A percentile compares a stretch with the other conserved stretches of the same genome.
phyloP scores from a whole-genome alignment of 805 yeast species.

The Saturnispora gosingensis region DNA sequence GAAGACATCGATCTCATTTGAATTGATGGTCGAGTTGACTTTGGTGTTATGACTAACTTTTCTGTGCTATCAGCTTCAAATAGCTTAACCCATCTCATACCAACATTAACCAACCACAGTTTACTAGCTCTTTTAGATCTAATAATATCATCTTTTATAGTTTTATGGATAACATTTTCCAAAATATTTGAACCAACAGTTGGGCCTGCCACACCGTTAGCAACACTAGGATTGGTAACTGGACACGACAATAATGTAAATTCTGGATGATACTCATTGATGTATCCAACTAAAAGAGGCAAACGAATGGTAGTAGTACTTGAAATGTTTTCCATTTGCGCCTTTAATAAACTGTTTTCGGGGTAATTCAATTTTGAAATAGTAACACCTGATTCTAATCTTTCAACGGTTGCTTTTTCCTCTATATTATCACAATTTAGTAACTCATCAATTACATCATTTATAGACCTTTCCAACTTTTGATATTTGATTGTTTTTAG shows the following conservation, averaged over 20 bases:
- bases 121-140: conserved; percentile 2
- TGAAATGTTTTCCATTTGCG: conserved; percentile 3
- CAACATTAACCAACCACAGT: conserved; percentile 20
- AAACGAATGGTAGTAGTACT: conserved; percentile 10
- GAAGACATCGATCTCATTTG: conserved; percentile 6
- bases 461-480: conserved; percentile 5
- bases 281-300: conserved; percentile 29
- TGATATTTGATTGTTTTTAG: conserved; percentile 6
- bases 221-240: conserved; percentile 8
- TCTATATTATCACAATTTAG: not conserved
- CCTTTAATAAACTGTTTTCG: not conserved
- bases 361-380: conserved; percentile 3
- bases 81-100: conserved; percentile 21
- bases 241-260: conserved; percentile 45
- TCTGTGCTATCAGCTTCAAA: conserved; percentile 13
- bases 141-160: conserved; percentile 40
- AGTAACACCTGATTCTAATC: not conserved
- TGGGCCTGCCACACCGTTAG: not conserved
- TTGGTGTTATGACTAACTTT: not conserved
- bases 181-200: conserved; percentile 28
- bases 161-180: conserved; percentile 33
- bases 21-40: conserved; percentile 1
- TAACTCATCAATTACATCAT: conserved; percentile 3
- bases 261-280: conserved; percentile 45
- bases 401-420: not conserved